Base-by-base conservation (phyloP, 1,139 yeast species). In the Pichia sp. region DNA sequence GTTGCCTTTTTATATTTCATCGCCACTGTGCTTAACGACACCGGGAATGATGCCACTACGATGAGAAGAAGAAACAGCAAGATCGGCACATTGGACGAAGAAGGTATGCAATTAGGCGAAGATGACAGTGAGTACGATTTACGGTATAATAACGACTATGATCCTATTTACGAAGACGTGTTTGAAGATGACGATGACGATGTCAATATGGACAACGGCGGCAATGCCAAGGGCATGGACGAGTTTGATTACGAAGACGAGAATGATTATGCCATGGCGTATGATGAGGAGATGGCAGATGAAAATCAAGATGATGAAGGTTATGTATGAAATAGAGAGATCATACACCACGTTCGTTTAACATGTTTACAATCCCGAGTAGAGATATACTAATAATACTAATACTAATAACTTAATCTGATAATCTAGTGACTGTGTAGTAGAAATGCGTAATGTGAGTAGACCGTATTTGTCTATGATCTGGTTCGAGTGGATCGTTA, bases 1-100 rank as follows among this genome's bases (percentile, higher is more conserved):
- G 98, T 93, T 4, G 89, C 96, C 1, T 93, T 86, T 62, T 66
- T 93, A 28, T 87, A 89, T 59, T 63, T 85, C 40, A 68, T 69
- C 32, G 77, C 78, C 10, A 48, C 55, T 7, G 47, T 47, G 17
- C 41, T 52, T 15, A 50, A 51, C 33, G 51, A 50, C 12, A 34
- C 43, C 4, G 28, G 28, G 5, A 36, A 39, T 14, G 45, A 38
- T 17, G 19, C 35, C n/a, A 40, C 44, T 27, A 37, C 31, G 4
- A 39, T 42, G 11, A 50, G 52, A 18, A 52, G 67, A 40, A 53
- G 68, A 41, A 57, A 59, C 38, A 55, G 61, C 41, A 63, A 62
- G 45, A 50, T 60, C 27, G 66, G 62, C n/a, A 65, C 68, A 5
- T 51, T 65, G 36, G 69, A 64, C 48, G 67, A 62, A 39, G 60